phyloP scores from a whole-genome alignment of 106 monocot genomes.

The Phalaenopsis equestris region DNA sequence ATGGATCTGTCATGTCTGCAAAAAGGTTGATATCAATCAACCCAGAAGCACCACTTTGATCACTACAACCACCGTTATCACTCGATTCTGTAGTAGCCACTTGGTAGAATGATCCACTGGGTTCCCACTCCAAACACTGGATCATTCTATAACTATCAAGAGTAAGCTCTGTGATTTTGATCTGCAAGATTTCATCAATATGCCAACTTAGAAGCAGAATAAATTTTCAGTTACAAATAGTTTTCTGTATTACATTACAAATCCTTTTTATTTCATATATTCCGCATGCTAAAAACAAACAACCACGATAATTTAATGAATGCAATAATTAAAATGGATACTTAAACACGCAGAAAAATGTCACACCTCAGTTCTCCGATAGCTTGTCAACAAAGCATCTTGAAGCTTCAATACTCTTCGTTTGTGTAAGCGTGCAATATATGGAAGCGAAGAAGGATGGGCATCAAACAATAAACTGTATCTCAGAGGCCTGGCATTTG shows the following conservation, averaged over 20 bases:
- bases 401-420: constrained; percentile 51
- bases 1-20: constrained; percentile 79
- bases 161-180: constrained; percentile 88
- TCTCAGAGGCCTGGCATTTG: constrained; percentile 60
- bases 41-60: constrained; percentile 76
- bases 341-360: background rate
- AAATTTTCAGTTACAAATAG: background rate
- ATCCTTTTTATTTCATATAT: background rate
- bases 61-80: constrained; percentile 64
- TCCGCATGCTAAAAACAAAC: background rate
- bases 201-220: background rate
- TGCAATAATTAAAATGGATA: background rate
- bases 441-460: constrained; percentile 56
- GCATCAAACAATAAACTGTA: constrained; percentile 64
- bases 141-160: constrained; percentile 89
- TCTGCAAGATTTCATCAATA: constrained; percentile 37
- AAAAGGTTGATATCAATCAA: constrained; percentile 85
- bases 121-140: constrained; percentile 94
- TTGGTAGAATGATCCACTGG: constrained; percentile 66
- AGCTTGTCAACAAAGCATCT: constrained; percentile 80
- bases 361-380: constrained; percentile 78
- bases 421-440: constrained; percentile 60
- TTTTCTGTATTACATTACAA: background rate
- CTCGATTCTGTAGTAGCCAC: constrained; percentile 32
- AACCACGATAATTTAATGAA: background rate